Base-by-base conservation (phyloP, 345 rosid species). In the Erodium maritimum region DNA sequence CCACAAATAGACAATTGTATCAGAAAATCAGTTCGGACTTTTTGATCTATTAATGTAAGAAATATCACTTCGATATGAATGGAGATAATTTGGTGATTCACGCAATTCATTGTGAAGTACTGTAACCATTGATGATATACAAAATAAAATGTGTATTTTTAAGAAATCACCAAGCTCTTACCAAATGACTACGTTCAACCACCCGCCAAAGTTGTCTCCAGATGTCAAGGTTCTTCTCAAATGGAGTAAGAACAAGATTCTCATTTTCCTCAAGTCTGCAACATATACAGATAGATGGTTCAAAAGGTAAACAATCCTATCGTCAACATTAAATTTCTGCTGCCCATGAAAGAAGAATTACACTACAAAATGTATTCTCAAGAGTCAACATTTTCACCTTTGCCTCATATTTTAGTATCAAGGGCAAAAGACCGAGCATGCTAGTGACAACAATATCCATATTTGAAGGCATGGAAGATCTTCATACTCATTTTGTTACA, bases 131-230 rank as follows among this genome's bases (percentile, higher is more conserved):
- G 12, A 10, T 10, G 48, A 4, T 7, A 42, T 14, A 42, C 48
- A 42, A 14, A 42, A 16, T 7, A 12, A 42, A 10, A 42, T 42
- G 17, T 12, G 12, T 42, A 29, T 29, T 29, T 16, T 3, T 42
- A 9, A 42, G 14, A 42, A 42, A 42, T 3, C 11, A 42, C 48
- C 48, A 33, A 19, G 22, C 73, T 33, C 9, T 53, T 50, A 12
- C 98, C 88, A 91, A 73, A 76, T 91, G 95, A 84, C 93, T 84
- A 52, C 93, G 89, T 61, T 93, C 99, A 71, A 89, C 85, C 53
- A 93, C 99, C 21, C 97, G 91, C 99, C 99, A 93, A 71, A 91
- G 95, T 60, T 86, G 98, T 70, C 98, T 82, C 98, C 98, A 88
- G 42, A 91, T 88, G 73, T 91, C 98, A 51, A 91, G 82, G 65